Evolutionary conservation across 2,329 filamentous ascomycete genomes (phyloP).

Genomic region (Lachnellula cervina): DNA sequence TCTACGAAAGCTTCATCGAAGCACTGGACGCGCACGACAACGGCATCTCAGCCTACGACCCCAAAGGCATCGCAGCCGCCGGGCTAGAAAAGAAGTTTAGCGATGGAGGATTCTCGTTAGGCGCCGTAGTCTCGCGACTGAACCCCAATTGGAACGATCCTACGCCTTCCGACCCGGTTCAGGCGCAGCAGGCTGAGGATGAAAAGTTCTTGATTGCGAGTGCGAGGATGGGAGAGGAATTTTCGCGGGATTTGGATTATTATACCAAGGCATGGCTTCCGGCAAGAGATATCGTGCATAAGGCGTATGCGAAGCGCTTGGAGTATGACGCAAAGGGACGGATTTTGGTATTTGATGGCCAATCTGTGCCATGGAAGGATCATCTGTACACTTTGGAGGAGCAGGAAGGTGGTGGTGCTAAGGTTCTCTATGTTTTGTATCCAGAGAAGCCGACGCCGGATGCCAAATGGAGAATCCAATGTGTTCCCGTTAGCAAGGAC

Average conservation of each 20-base stretch:
- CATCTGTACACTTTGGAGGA: conserved; percentile 86
- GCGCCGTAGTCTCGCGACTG: conserved; percentile 73
- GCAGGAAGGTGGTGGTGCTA: conserved; percentile 46
- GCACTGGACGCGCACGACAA: conserved; percentile 98
- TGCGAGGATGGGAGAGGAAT: conserved; percentile 81
- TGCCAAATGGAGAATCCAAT: conserved; percentile 89
- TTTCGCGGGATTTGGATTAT: conserved; percentile 74
- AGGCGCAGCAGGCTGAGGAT: conserved; percentile 73
- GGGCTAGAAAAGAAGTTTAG: conserved; percentile 79
- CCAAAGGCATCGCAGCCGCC: conserved; percentile 60
- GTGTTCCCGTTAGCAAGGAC: conserved; percentile 77
- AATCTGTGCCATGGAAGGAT: conserved; percentile 91
- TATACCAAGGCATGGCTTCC: conserved; percentile 78
- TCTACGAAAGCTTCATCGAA: conserved; percentile 92
- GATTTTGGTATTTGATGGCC: conserved; percentile 71
- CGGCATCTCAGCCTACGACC: conserved; percentile 79
- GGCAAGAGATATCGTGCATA: conserved; percentile 71
- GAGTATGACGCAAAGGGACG: conserved; percentile 69
- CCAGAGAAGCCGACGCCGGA: conserved; percentile 71
- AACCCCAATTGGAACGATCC: conserved; percentile 79
- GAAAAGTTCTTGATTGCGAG: conserved; percentile 73
- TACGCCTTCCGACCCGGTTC: conserved; percentile 44
- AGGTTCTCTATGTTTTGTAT: conserved; percentile 84
- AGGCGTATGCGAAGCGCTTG: conserved; percentile 65
- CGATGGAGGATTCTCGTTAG: conserved; percentile 76